Percentiles rank a stretch among this genome's conserved stretches.
phyloP scores from a whole-genome alignment of 208 protist species.

The Porcisia hertigi region DNA sequence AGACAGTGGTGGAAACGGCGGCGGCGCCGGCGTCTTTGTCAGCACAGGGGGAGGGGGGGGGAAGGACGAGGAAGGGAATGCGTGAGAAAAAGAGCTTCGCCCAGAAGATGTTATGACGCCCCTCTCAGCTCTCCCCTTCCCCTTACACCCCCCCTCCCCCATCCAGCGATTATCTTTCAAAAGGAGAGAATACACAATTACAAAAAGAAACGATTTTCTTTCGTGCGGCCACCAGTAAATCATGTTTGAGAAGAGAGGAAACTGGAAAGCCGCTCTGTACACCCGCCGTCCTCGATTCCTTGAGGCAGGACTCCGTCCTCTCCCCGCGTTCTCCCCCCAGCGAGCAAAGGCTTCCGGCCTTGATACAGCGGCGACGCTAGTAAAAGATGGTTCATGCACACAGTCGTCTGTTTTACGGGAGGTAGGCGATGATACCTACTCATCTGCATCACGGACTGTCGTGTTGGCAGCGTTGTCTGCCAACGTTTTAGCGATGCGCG shows the following conservation, averaged over 20 bases:
- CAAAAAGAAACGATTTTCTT: neutral
- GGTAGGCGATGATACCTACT: neutral
- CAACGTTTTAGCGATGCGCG: neutral
- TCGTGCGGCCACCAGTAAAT: neutral
- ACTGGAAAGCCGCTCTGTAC: conserved; percentile 7
- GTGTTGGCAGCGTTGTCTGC: conserved; percentile 4
- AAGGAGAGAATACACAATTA: neutral
- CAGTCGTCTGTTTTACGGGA: neutral
- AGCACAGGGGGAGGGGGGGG: neutral
- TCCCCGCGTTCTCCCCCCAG: neutral
- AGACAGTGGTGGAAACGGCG: neutral
- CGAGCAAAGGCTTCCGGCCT: neutral
- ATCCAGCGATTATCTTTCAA: neutral
- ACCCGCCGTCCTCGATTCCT: neutral
- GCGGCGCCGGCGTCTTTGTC: neutral
- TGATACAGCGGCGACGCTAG: neutral
- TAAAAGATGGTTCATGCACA: neutral
- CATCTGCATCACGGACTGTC: neutral
- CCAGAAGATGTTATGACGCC: neutral
- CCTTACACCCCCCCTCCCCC: no score
- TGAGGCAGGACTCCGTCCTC: no score
- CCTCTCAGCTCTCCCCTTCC: neutral
- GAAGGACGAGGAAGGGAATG: neutral
- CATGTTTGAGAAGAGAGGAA: neutral
- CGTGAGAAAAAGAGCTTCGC: neutral